These are phyloP conservation scores for Aphanoascus verrucosus DNA, from an alignment of 2,329 filamentous ascomycete genomes.

Conservation along the genomic window DNA sequence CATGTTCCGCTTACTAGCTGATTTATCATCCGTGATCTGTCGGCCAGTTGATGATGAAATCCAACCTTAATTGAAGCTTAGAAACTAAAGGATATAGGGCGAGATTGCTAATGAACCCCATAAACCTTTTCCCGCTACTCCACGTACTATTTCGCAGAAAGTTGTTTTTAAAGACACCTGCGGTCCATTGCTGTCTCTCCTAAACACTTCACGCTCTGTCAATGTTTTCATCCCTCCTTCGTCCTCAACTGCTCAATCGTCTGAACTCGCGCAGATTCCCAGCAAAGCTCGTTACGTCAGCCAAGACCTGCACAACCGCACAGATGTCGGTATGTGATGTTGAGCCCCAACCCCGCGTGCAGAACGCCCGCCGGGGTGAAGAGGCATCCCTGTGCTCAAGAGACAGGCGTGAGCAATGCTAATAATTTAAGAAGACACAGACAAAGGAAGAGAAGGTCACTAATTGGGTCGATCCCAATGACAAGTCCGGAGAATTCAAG, in stretches of 20 bases:
- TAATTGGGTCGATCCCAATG: constrained; percentile 67
- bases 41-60: neutral
- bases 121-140: no score
- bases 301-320: constrained; percentile 5
- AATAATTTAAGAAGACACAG: constrained; percentile 16
- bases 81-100: neutral
- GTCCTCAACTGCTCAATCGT: neutral
- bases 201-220: neutral
- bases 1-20: neutral
- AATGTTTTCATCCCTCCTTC: constrained; percentile 9
- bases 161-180: neutral
- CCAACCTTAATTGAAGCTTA: neutral
- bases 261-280: neutral
- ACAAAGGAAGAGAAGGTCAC: constrained; percentile 47
- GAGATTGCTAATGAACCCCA: no score
- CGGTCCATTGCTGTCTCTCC: neutral
- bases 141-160: neutral
- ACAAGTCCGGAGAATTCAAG: constrained; percentile 86
- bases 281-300: constrained; percentile 12
- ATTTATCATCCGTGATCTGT: constrained; percentile 2
- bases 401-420: neutral
- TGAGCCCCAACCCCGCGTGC: neutral
- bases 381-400: neutral
- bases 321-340: constrained; percentile 14
- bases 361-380: neutral